phyloP scores from a whole-genome alignment of 345 rosid species.

The Brassica juncea region DNA sequence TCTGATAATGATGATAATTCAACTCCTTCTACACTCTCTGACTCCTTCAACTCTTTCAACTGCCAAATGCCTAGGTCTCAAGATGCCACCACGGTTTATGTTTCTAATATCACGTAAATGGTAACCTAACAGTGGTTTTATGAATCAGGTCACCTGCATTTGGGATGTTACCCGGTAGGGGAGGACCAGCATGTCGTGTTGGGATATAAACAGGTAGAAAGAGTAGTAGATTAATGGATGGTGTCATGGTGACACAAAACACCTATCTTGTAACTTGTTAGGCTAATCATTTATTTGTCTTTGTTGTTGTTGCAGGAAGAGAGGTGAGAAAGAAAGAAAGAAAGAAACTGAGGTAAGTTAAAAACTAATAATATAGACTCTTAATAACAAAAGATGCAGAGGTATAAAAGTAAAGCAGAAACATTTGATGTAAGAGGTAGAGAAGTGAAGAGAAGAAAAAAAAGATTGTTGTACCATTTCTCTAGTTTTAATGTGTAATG shows the following conservation, averaged over 20 bases:
- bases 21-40: conserved; percentile 44
- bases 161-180: conserved; percentile 71
- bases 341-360: conserved; percentile 19
- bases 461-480: conserved; percentile 39
- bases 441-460: conserved; percentile 30
- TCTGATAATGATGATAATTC: conserved; percentile 47
- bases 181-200: conserved; percentile 83
- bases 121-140: conserved; percentile 11
- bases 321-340: neutral
- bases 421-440: conserved; percentile 36
- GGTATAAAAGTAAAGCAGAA: conserved; percentile 36
- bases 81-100: conserved; percentile 10
- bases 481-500: conserved; percentile 41
- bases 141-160: conserved; percentile 46
- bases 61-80: conserved; percentile 76
- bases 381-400: conserved; percentile 32
- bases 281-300: neutral
- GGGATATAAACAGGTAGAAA: conserved; percentile 62
- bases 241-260: neutral
- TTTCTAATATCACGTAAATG: conserved; percentile 6
- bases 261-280: neutral
- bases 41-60: conserved; percentile 56
- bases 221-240: conserved; percentile 9
- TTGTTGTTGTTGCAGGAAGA: conserved; percentile 32
- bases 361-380: conserved; percentile 36